Base-by-base conservation (phyloP, 2,329 filamentous ascomycete genomes). In the Orbilia oligospora region DNA sequence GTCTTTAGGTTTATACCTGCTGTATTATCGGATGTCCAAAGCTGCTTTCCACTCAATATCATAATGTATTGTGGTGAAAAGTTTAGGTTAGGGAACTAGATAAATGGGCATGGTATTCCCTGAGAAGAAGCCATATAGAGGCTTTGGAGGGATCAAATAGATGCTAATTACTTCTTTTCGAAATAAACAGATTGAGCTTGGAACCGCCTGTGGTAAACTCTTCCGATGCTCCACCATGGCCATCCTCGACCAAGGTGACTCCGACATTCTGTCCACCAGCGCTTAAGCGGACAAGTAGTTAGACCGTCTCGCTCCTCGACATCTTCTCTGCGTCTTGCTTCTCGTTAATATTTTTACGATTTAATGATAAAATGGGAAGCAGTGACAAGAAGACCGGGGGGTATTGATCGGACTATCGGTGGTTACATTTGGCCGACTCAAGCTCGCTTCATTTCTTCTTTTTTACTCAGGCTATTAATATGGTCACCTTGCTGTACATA, bases 151-250 rank as follows among this genome's bases (percentile, higher is more conserved):
- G 93, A 91, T 87, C 86, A 83, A 83, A 84, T 83, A 81, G 81
- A 83, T 86, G 89, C 90, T 91, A 88, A 91, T 89, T 84, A 83
- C 81, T 85, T 77, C 33, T 71, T 51, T 56, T 33, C 9, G 4
- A 10, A 55, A 36, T 46, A 24, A 18, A 86, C 86, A 98, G 94
- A 97, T 98, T 85, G 96, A 98, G 89, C 90, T 99, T 83, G 96
- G 96, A 85, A 98, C 94, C 85, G 94, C 94, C 83, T 97, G 94
- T 88, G 96, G 96, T 89, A 98, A 98, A 90, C 92, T 99, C 85
- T 99, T 97, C 92, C 91, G 94, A 83, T 97, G 93, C 91, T 95
- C 93, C 83, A 97, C 94, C 87, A 97, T 99, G 92, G 91, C 94
- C 83, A 92, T 98, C 85, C 88, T 98, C 83, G 96, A 99, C 87